These are phyloP conservation scores for Colletotrichum tabaci DNA, from an alignment of 2,329 filamentous ascomycete species.

Conservation along the genomic window DNA sequence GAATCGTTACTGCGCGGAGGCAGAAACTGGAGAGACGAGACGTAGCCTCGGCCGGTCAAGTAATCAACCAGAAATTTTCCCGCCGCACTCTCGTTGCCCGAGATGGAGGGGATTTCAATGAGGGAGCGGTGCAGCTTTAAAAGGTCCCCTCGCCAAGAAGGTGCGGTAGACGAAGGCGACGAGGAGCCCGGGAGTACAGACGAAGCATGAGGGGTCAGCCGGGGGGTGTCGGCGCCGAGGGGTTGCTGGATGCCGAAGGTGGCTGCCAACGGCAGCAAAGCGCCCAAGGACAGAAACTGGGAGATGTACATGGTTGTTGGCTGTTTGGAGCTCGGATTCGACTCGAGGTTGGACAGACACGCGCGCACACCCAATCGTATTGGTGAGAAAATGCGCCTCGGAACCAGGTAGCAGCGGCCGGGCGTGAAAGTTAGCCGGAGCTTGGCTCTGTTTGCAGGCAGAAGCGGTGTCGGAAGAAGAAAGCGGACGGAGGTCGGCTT, in stretches of 20 bases:
- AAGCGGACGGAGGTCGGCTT: not conserved
- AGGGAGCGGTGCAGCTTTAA: constrained; percentile 82
- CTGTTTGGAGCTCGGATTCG: not conserved
- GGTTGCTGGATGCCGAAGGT: constrained; percentile 36
- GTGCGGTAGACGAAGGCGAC: constrained; percentile 36
- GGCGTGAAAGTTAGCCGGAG: constrained; percentile 7
- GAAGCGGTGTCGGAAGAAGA: constrained; percentile 39
- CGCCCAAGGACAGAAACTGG: constrained; percentile 16
- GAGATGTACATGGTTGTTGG: constrained; percentile 28
- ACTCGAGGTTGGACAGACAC: not conserved
- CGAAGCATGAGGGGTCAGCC: constrained; percentile 22
- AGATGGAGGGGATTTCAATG: constrained; percentile 81
- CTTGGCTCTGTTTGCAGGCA: constrained; percentile 25
- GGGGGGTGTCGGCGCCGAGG: constrained; percentile 25
- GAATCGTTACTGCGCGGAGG: constrained; percentile 51
- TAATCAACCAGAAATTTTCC: constrained; percentile 79
- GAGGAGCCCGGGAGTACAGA: not conserved
- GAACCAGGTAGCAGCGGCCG: not conserved
- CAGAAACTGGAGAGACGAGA: constrained; percentile 59
- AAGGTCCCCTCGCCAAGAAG: constrained; percentile 66
- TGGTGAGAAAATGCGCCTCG: constrained; percentile 14
- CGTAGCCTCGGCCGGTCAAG: constrained; percentile 66
- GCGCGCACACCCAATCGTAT: not conserved
- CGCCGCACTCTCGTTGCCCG: constrained; percentile 77
- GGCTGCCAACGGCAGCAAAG: constrained; percentile 31